Conservation (phyloP, 2,329 filamentous ascomycete genomes). For the Colletotrichum orchidophilum region DNA sequence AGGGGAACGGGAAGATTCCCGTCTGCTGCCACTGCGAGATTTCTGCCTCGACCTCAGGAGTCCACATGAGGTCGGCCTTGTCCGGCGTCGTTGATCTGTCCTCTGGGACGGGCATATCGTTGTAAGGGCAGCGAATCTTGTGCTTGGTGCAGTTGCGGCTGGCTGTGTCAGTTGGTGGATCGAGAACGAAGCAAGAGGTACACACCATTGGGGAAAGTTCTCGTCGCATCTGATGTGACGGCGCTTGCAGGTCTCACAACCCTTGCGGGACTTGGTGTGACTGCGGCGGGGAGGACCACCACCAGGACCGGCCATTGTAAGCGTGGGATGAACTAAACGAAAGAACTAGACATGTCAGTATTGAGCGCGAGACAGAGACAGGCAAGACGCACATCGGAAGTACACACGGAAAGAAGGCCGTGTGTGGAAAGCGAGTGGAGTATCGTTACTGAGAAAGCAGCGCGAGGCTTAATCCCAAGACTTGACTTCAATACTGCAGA, state of each 20-base stretch:
- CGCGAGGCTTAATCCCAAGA: conserved; percentile 6
- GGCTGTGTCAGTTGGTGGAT: conserved; percentile 37
- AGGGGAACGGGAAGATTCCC: conserved; percentile 85
- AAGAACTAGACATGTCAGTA: conserved; percentile 38
- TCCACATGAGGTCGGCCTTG: conserved; percentile 82
- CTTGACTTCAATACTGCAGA: conserved; percentile 21
- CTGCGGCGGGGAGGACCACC: conserved; percentile 90
- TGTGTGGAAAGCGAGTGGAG: conserved; percentile 32
- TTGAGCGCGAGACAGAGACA: neutral
- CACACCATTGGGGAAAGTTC: conserved; percentile 94
- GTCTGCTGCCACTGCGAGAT: conserved; percentile 87
- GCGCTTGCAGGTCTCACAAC: conserved; percentile 97
- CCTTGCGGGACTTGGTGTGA: conserved; percentile 98
- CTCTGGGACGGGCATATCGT: conserved; percentile 80
- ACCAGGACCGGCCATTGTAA: conserved; percentile 88
- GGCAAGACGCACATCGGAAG: conserved; percentile 41
- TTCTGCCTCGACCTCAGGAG: conserved; percentile 81
- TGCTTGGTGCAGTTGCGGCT: conserved; percentile 99
- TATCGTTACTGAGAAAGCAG: conserved; percentile 16
- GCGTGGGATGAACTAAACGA: conserved; percentile 46
- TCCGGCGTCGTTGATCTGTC: conserved; percentile 68
- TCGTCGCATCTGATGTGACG: conserved; percentile 98
- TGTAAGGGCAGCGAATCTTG: conserved; percentile 97
- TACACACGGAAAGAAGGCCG: conserved; percentile 40
- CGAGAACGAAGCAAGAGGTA: neutral